Evolutionary conservation across 2,329 filamentous ascomycete species (phyloP).

Genomic region (Colletotrichum navitas): DNA sequence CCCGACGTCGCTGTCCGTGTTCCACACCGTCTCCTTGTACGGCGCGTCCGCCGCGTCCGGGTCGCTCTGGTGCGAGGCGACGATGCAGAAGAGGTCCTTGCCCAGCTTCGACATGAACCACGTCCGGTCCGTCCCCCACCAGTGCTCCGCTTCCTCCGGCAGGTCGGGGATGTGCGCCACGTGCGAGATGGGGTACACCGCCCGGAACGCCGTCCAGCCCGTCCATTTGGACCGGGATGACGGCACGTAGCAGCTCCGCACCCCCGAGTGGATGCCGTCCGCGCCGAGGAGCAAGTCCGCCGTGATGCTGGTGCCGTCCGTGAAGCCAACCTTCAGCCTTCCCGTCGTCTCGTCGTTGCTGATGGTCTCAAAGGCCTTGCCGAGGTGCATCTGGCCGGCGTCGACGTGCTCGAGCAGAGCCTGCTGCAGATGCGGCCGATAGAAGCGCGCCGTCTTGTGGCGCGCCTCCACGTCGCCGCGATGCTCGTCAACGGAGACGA

Average conservation of each 20-base stretch:
- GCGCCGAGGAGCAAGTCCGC: slow-evolving; percentile 65
- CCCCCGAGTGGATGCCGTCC: slow-evolving; percentile 65
- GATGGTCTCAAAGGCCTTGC: slow-evolving; percentile 56
- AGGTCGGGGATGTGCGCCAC: slow-evolving; percentile 55
- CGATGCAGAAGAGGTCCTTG: slow-evolving; percentile 57
- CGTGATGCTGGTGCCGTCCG: slow-evolving; percentile 58
- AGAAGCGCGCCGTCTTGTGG: slow-evolving; percentile 60
- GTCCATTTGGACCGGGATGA: slow-evolving; percentile 56
- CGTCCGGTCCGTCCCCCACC: slow-evolving; percentile 57
- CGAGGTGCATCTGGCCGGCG: slow-evolving; percentile 55
- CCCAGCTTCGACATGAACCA: slow-evolving; percentile 60
- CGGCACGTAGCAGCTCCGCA: slow-evolving; percentile 59
- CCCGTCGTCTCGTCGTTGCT: slow-evolving; percentile 46
- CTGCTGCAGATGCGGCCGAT: slow-evolving; percentile 63
- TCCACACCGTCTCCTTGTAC: slow-evolving; percentile 53
- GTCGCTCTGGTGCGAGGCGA: slow-evolving; percentile 56
- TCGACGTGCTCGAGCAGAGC: slow-evolving; percentile 61
- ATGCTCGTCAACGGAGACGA: slow-evolving; percentile 58
- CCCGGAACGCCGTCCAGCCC: slow-evolving; percentile 59
- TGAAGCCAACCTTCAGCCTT: slow-evolving; percentile 57
- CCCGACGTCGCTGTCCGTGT: slow-evolving; percentile 53
- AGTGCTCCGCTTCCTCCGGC: slow-evolving; percentile 58
- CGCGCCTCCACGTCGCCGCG: slow-evolving; percentile 52
- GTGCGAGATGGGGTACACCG: slow-evolving; percentile 57
- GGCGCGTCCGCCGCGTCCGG: slow-evolving; percentile 49